These are phyloP conservation scores for Stephanodiscus triporus DNA, from an alignment of 108 stramenopile species.

Conservation along the genomic window DNA sequence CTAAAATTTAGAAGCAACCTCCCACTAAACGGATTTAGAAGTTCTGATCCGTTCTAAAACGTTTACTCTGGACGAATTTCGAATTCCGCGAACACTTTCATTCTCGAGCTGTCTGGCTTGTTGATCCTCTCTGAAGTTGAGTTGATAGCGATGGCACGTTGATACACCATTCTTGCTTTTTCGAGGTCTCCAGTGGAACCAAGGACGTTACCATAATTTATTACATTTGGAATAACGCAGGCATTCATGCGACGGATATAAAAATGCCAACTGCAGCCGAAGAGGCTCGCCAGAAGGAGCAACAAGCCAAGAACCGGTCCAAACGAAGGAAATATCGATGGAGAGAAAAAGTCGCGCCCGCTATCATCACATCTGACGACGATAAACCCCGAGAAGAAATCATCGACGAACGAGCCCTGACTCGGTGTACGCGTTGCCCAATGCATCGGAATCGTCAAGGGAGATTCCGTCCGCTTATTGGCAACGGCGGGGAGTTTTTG, in stretches of 20 bases:
- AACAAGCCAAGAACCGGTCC: neutral
- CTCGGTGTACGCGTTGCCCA: conserved; percentile 31
- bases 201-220: conserved; percentile 55
- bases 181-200: conserved; percentile 42
- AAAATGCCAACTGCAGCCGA: conserved; percentile 19
- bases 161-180: conserved; percentile 42
- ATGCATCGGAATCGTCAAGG: conserved; percentile 35
- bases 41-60: no score
- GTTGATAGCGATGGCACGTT: conserved; percentile 50
- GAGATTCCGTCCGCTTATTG: conserved; percentile 38
- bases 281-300: conserved; percentile 18
- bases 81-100: no score
- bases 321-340: conserved; percentile 7
- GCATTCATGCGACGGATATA: conserved; percentile 23
- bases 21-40: no score
- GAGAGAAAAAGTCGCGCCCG: conserved; percentile 14
- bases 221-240: conserved; percentile 51
- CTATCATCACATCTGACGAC: neutral
- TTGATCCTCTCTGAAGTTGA: conserved; percentile 52
- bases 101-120: conserved; percentile 51
- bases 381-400: conserved; percentile 5
- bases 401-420: conserved; percentile 29
- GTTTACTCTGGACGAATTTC: no score
- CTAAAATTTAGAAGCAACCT: no score
- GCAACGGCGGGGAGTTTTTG: conserved; percentile 22